Evolutionary conservation across 495 filamentous ascomycete species (phyloP).

Genomic region (Aspergillus incahuasiensis): DNA sequence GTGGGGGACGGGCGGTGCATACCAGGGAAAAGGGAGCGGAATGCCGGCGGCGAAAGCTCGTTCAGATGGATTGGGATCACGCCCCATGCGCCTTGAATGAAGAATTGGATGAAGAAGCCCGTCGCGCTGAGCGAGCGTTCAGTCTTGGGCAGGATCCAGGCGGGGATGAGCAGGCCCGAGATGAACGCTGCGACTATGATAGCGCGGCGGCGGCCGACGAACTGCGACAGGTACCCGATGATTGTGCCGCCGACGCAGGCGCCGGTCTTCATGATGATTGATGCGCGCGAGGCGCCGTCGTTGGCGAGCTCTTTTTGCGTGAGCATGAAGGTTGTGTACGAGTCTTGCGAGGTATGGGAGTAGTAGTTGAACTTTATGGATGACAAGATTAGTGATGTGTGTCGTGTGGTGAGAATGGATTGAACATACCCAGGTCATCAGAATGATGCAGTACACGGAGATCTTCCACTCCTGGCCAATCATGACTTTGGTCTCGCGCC

Average conservation of each 20-base stretch:
- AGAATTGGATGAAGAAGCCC: constrained; percentile 76
- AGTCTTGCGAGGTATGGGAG: constrained; percentile 67
- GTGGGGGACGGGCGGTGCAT: too few species aligned
- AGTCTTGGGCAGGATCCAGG: constrained; percentile 62
- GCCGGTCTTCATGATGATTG: constrained; percentile 68
- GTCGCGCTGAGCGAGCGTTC: constrained; percentile 56
- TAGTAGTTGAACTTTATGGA: constrained; percentile 56
- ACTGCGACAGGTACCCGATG: constrained; percentile 67
- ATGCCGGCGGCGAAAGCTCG: constrained; percentile 69
- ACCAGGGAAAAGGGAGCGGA: constrained; percentile 54
- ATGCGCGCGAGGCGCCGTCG: constrained; percentile 56
- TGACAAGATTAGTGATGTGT: too few species aligned
- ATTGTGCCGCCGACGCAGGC: constrained; percentile 71
- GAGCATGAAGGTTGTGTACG: constrained; percentile 72
- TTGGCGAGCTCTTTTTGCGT: constrained; percentile 60
- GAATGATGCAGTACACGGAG: constrained; percentile 62
- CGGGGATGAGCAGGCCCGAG: constrained; percentile 57
- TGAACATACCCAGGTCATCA: constrained; percentile 58
- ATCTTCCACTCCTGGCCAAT: constrained; percentile 64
- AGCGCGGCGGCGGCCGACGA: constrained; percentile 61
- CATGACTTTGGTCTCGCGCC: constrained; percentile 58
- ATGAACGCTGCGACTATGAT: constrained; percentile 58
- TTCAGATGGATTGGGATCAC: constrained; percentile 76
- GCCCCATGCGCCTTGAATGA: constrained; percentile 73
- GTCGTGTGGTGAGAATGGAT: neutral